Evolutionary conservation across 1,284 basidiomycete genomes (phyloP).

Genomic region (Ganoderma sp.): DNA sequence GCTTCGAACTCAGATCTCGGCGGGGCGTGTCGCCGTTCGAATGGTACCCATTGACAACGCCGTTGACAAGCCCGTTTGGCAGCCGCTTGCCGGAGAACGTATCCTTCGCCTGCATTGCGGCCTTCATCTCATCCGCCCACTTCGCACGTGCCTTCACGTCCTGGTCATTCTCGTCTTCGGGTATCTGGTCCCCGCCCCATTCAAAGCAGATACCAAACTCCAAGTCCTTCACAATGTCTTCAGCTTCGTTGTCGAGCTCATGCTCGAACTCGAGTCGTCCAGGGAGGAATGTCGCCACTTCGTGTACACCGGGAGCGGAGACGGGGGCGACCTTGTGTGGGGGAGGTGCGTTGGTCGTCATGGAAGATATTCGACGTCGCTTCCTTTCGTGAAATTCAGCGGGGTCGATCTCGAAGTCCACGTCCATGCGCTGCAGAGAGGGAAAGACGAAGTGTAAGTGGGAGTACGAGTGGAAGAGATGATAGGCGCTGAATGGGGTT

Average conservation of each 20-base stretch:
- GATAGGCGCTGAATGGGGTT: constrained; percentile 33
- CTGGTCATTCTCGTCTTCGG: constrained; percentile 72
- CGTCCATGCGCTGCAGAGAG: constrained; percentile 64
- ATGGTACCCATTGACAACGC: constrained; percentile 54
- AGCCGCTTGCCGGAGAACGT: constrained; percentile 42
- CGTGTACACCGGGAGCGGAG: constrained; percentile 94
- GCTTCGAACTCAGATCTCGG: constrained; percentile 36
- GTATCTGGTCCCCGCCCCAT: constrained; percentile 86
- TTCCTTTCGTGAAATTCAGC: constrained; percentile 88
- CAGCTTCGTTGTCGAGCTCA: constrained; percentile 96
- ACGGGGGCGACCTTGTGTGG: constrained; percentile 79
- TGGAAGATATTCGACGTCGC: constrained; percentile 79
- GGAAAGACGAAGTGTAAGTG: constrained; percentile 9
- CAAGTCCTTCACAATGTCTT: constrained; percentile 94
- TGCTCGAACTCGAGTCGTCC: constrained; percentile 98
- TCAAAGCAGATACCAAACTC: constrained; percentile 90
- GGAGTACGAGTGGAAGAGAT: constrained; percentile 18
- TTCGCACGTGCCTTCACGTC: constrained; percentile 73
- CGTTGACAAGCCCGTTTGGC: constrained; percentile 45
- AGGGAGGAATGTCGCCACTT: constrained; percentile 92
- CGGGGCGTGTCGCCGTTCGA: constrained; percentile 36
- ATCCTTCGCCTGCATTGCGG: constrained; percentile 52
- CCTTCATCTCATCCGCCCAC: constrained; percentile 67
- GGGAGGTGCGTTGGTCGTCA: constrained; percentile 61
- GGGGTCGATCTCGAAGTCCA: constrained; percentile 74